Evolutionary conservation across 257 asterid genomes (phyloP).

Genomic region (Scutellaria baicalensis): DNA sequence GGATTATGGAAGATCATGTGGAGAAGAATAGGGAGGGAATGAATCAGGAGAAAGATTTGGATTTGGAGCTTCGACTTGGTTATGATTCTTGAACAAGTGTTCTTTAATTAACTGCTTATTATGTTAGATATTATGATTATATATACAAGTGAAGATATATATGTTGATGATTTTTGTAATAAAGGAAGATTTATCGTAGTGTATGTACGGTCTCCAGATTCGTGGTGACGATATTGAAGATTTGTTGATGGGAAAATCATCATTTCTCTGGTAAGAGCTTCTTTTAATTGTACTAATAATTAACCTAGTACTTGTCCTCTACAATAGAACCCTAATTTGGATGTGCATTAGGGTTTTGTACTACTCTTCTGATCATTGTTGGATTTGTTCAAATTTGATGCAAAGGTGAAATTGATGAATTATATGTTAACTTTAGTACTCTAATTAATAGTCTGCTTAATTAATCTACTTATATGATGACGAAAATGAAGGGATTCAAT

Average conservation of each 20-base stretch:
- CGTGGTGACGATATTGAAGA: not conserved
- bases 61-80: conserved; percentile 88
- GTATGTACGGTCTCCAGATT: not conserved
- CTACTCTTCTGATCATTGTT: too few relatives aligned
- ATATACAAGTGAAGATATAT: not conserved
- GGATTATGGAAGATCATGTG: conserved; percentile 8
- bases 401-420: too few relatives aligned
- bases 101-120: too few relatives aligned
- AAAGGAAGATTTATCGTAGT: not conserved
- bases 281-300: too few relatives aligned
- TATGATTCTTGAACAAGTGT: conserved; percentile 10
- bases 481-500: too few relatives aligned
- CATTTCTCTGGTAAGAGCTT: not conserved
- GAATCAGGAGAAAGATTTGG: conserved; percentile 44
- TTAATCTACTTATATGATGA: too few relatives aligned
- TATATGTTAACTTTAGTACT: too few relatives aligned
- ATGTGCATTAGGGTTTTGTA: conserved; percentile 12
- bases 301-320: not conserved
- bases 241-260: not conserved
- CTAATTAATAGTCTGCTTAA: too few relatives aligned
- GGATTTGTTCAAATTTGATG: too few relatives aligned
- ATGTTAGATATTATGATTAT: not conserved
- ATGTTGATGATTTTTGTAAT: conserved; percentile 11
- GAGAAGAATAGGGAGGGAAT: conserved; percentile 14
- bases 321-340: conserved; percentile 19